Base-by-base conservation (phyloP, 1,284 basidiomycete species). In the Volvariella volvacea region DNA sequence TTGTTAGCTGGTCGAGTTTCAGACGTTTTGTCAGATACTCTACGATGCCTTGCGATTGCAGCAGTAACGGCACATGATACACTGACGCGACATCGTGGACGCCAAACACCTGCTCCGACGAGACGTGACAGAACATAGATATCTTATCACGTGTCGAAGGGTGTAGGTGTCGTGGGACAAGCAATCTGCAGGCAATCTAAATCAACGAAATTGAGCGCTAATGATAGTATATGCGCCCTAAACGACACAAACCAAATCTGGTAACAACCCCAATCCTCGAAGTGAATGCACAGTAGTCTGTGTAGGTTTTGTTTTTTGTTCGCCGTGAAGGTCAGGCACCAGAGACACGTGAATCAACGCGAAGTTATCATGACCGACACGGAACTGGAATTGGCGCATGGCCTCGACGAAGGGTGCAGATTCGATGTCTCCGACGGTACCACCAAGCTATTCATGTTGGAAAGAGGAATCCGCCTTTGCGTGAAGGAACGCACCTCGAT, bases 341-440 rank as follows among this genome's bases (percentile, higher is more conserved):
- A 99, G 82, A n/a, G 91, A 94, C 48, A 99, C 95, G 58, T 98
- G 95, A 52, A 99, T 88, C 43, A 98, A 79, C 1, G 95, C 95
- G 66, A 99, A 99, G 70, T 99, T 98, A 49, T 94, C 90, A 58
- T 90, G 81, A 17, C 95, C 95, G 21, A 99, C 95, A 46, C 96
- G 85, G 76, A 99, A 99, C 64, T 99, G 92, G 76, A 99, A 99
- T 67, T 99, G 95, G 30, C 95, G 85, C 89, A 99, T 93, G 1
- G 95, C 95, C 67, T 99, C 95, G 46, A 99, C 78, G 65, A 99
- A 99, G 3, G 95, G 96, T 7, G 64, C 62, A 9, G 61, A 63
- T 42, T 65, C 62, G 47, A 65, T 65, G 44, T 63, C 62, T 17
- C 62, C 63, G 15, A 63, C 62, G 9, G 63, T 64, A 22, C 95